These are phyloP conservation scores for Russula sp. DNA, from an alignment of 768 basidiomycete genomes.

Conservation along the genomic window DNA sequence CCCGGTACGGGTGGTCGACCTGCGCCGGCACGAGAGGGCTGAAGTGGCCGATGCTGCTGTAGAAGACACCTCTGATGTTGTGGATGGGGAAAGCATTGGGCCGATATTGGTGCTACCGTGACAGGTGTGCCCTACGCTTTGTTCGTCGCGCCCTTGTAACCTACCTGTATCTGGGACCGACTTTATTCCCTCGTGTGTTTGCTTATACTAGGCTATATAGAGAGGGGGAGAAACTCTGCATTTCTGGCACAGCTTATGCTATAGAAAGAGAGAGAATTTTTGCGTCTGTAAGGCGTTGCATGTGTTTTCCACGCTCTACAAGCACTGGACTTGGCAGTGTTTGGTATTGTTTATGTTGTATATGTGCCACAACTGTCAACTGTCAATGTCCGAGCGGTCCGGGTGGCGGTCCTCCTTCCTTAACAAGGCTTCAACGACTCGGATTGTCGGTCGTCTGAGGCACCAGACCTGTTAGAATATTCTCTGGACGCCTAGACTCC, in stretches of 20 bases:
- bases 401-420: neutral
- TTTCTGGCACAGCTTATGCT: too few relatives aligned
- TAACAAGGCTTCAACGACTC: neutral
- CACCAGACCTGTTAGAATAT: too few relatives aligned
- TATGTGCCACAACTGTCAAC: too few relatives aligned
- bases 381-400: neutral
- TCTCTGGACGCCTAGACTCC: neutral
- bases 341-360: too few relatives aligned
- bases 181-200: too few relatives aligned
- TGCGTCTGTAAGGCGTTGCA: too few relatives aligned
- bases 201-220: too few relatives aligned
- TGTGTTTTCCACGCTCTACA: too few relatives aligned
- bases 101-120: slow-evolving; percentile 20
- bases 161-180: neutral
- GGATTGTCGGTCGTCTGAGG: neutral
- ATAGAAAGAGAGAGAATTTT: too few relatives aligned
- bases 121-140: neutral
- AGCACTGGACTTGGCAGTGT: too few relatives aligned
- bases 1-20: slow-evolving; percentile 64
- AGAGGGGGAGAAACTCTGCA: too few relatives aligned
- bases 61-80: neutral
- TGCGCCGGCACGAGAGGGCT: slow-evolving; percentile 41
- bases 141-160: neutral
- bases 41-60: slow-evolving; percentile 45
- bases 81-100: neutral